These are phyloP conservation scores for Tolypocladium nubicola DNA, from an alignment of 2,329 filamentous ascomycete genomes.

Conservation along the genomic window DNA sequence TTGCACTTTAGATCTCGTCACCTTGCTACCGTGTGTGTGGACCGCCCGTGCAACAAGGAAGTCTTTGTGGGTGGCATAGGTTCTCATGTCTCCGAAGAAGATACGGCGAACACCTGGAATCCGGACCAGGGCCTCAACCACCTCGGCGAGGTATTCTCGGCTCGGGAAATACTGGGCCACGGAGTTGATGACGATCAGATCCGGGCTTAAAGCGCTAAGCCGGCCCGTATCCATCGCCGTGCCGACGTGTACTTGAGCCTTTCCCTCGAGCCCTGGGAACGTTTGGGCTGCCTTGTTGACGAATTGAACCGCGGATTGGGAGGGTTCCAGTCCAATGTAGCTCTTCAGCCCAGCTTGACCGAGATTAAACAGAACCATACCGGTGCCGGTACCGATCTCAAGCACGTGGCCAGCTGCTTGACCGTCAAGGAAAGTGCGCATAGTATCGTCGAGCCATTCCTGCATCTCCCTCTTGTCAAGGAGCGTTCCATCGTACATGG, in stretches of 20 bases:
- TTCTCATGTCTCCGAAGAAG: slow-evolving; percentile 13
- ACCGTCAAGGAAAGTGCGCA: slow-evolving; percentile 8
- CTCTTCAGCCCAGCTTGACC: slow-evolving; percentile 3
- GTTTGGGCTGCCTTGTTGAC: slow-evolving; percentile 4
- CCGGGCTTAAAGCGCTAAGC: too few species aligned
- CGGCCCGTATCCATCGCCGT: too few species aligned
- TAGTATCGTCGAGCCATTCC: slow-evolving; percentile 21
- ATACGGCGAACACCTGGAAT: neutral
- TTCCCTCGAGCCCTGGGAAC: too few species aligned
- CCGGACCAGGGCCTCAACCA: too few species aligned
- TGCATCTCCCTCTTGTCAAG: slow-evolving; percentile 18
- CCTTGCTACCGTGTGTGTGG: neutral
- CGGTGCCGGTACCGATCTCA: slow-evolving; percentile 15
- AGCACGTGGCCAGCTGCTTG: slow-evolving; percentile 8
- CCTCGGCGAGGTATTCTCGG: slow-evolving; percentile 1
- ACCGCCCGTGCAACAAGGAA: slow-evolving; percentile 3
- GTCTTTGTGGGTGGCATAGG: slow-evolving; percentile 5
- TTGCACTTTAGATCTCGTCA: neutral
- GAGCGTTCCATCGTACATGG: slow-evolving; percentile 17
- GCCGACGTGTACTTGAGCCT: too few species aligned
- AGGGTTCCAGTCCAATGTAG: slow-evolving; percentile 19
- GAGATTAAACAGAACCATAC: slow-evolving; percentile 15
- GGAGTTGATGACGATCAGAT: slow-evolving; percentile 7
- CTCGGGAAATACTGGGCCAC: slow-evolving; percentile 3
- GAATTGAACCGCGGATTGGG: neutral